A percentile compares a stretch with the other conserved stretches of the same genome.
Conservation (phyloP, 2,329 filamentous ascomycete species). For the Stagonosporopsis rhizophila region DNA sequence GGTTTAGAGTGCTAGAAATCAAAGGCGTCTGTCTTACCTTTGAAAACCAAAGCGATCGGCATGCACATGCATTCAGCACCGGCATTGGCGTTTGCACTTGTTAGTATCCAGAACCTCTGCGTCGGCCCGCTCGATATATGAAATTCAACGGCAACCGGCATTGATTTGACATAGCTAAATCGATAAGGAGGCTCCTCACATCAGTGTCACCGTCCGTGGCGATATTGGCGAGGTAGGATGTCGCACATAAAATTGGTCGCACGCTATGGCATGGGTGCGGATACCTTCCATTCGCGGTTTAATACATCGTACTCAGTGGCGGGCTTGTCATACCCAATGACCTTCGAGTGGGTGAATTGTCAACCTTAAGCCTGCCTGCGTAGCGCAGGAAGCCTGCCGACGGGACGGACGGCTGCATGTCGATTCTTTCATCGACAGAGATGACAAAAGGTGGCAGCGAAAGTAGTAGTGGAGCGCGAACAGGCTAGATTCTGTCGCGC, state of each 20-base stretch:
- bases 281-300: not conserved
- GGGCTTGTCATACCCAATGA: not conserved
- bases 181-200: not conserved
- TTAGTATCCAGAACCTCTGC: not conserved
- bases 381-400: not conserved
- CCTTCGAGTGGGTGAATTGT: not conserved
- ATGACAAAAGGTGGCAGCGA: no score
- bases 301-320: not conserved
- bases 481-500: not conserved
- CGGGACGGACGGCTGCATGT: constrained; percentile 6
- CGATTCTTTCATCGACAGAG: not conserved
- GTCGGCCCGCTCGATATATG: not conserved
- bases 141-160: not conserved
- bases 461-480: constrained; percentile 8
- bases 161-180: not conserved
- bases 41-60: not conserved
- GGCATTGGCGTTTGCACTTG: not conserved
- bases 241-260: constrained; percentile 20
- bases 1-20: not conserved
- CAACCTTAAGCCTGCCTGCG: no score
- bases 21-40: not conserved
- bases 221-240: not conserved
- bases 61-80: not conserved
- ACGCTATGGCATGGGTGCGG: constrained; percentile 3
- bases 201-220: constrained; percentile 1